phyloP scores from a whole-genome alignment of 352 stramenopile genomes.

The Pythium sukuiense region DNA sequence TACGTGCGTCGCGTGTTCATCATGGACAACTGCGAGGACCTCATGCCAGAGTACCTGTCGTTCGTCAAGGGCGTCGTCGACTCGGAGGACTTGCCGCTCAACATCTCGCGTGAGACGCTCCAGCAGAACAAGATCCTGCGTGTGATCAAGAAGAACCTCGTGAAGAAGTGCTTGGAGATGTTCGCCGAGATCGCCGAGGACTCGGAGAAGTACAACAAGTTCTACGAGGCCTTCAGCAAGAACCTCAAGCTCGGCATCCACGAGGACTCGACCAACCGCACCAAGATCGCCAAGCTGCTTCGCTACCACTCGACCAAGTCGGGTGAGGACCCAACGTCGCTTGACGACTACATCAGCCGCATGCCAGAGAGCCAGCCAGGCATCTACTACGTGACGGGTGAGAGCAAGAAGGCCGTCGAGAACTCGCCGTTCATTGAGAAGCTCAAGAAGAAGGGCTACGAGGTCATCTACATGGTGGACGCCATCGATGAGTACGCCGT shows the following conservation, averaged over 20 bases:
- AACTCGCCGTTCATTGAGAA: constrained; percentile 99
- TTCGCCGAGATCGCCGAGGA: constrained; percentile 99
- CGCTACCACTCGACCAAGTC: constrained; percentile 99
- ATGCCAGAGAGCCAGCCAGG: constrained; percentile 97
- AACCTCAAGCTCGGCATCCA: constrained; percentile 99
- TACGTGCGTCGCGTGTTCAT: constrained; percentile 99
- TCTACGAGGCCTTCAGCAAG: constrained; percentile 99
- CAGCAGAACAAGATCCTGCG: constrained; percentile 99
- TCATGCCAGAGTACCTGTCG: constrained; percentile 99
- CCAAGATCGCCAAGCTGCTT: constrained; percentile 99
- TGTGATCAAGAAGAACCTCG: constrained; percentile 99
- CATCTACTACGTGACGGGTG: constrained; percentile 99
- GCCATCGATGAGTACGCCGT: constrained; percentile 99
- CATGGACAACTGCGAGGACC: constrained; percentile 99
- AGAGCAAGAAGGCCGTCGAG: constrained; percentile 99
- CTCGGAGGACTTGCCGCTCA: constrained; percentile 98
- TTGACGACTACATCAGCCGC: constrained; percentile 98
- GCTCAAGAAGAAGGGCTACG: constrained; percentile 99
- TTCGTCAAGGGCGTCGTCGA: constrained; percentile 99
- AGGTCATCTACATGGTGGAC: constrained; percentile 99
- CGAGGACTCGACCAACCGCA: constrained; percentile 98
- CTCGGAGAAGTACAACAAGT: constrained; percentile 98
- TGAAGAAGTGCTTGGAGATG: constrained; percentile 99
- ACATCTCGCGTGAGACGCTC: constrained; percentile 99
- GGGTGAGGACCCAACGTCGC: constrained; percentile 95